Evolutionary conservation across 176 grass and related monocot species (phyloP).

Genomic region (Pontederia paniculata): DNA sequence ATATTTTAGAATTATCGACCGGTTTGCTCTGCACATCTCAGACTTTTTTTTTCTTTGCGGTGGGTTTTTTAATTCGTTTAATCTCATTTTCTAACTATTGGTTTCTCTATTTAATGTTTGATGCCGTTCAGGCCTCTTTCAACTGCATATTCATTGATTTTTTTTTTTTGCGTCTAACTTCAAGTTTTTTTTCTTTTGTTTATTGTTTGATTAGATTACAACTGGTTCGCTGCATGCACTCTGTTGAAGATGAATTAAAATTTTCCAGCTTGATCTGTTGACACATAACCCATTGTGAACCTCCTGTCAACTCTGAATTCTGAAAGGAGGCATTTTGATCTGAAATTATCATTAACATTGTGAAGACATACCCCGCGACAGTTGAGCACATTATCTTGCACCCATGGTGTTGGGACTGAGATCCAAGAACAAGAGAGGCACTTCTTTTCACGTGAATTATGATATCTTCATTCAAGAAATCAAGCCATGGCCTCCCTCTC

Average conservation of each 20-base stretch:
- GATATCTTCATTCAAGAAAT: conserved; percentile 84
- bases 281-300: neutral
- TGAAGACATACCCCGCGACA: neutral
- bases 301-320: neutral
- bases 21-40: no score
- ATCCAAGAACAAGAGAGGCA: conserved; percentile 57
- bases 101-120: no score
- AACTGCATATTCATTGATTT: no score
- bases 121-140: no score
- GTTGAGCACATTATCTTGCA: conserved; percentile 18
- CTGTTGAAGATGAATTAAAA: neutral
- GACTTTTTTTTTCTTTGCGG: no score
- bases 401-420: conserved; percentile 76
- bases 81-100: no score
- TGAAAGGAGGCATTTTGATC: neutral
- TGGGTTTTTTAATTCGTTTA: no score
- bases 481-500: conserved; percentile 84
- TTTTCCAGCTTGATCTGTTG: neutral
- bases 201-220: no score
- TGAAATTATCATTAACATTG: neutral
- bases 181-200: no score
- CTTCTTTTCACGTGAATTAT: conserved; percentile 62
- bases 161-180: no score
- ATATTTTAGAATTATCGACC: no score
- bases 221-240: no score